Evolutionary conservation across 805 yeast species (phyloP).

Genomic region (Candida jianshihensis): DNA sequence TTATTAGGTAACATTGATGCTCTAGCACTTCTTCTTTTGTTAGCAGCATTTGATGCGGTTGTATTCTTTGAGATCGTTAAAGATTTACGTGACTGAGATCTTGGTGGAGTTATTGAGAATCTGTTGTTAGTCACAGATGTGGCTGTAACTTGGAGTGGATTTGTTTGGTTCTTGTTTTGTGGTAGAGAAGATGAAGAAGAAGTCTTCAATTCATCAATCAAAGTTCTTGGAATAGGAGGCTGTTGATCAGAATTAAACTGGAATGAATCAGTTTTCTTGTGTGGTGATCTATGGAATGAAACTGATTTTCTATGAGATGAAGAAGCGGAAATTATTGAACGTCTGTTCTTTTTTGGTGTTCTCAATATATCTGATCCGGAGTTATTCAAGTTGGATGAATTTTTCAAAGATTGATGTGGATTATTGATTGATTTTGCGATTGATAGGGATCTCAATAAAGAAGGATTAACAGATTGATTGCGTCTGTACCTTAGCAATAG

Average conservation of each 20-base stretch:
- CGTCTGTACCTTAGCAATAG: constrained; percentile 68
- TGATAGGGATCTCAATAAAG: constrained; percentile 23
- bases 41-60: constrained; percentile 3
- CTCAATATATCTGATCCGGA: constrained; percentile 4
- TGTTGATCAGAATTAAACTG: constrained; percentile 8
- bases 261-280: constrained; percentile 18
- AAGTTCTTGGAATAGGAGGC: constrained; percentile 19
- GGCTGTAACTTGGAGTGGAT: constrained; percentile 3
- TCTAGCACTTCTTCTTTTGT: constrained; percentile 26
- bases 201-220: constrained; percentile 4
- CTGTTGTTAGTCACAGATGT: constrained; percentile 2
- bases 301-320: constrained; percentile 44
- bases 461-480: constrained; percentile 39
- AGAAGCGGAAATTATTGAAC: constrained; percentile 36
- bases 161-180: background rate
- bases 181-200: background rate
- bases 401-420: constrained; percentile 2
- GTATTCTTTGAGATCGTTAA: constrained; percentile 10
- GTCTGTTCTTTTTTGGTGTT: constrained; percentile 33
- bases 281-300: constrained; percentile 31
- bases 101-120: constrained; percentile 2
- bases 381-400: constrained; percentile 6
- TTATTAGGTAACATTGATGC: constrained; percentile 37
- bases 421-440: constrained; percentile 24
- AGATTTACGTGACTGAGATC: constrained; percentile 2